Evolutionary conservation across 2,329 filamentous ascomycete genomes (phyloP), one percentile per base, ranked within the genome.

Genomic region (Phyllosticta capitalensis): DNA sequence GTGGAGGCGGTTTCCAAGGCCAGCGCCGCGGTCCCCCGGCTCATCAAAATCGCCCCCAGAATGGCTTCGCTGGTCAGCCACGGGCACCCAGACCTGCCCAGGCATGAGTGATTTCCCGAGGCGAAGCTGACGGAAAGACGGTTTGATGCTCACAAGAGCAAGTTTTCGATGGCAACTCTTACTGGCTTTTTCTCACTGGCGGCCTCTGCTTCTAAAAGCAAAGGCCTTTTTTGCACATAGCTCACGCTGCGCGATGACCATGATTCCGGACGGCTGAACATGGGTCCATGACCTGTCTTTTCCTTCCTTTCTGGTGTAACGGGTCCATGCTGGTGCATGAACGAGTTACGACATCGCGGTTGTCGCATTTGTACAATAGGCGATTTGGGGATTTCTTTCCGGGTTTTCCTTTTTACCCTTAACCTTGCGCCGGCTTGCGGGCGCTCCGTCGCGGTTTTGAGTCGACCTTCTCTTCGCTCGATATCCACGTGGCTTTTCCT

Each of bases 11-110:
- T 5, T 59, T 30, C 56, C 52, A 54, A 17, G 56, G 67, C 52
- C 69, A 67, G 56, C 67, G 69, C 21, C 68, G 71, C 53, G 70
- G 72, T 26, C 38, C 52, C 51, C 55, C 52, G 12, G 57, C 30
- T 55, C 69, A 70, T 58, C 68, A 70, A 60, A 67, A 68, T 45
- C 64, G 64, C 55, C 69, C 68, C 21, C 69, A 69, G 61, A 74
- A 73, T 56, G 70, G 71, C 30, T 68, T 69, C 24, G 67, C 69
- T 56, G 65, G 68, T 63, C 69, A 70, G 61, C 38, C 38, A 3
- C 69, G 71, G 26, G 69, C 69, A 55, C 63, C 67, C 56, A 68
- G 69, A 59, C 71, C 68, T 54, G 69, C 68, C 58, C 68, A 67
- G 60, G 68, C 69, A 52, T 72, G 71, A 56, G 61, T 48, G 10